Base-by-base conservation (phyloP, 495 filamentous ascomycete species). In the Lichenothelia convexa region DNA sequence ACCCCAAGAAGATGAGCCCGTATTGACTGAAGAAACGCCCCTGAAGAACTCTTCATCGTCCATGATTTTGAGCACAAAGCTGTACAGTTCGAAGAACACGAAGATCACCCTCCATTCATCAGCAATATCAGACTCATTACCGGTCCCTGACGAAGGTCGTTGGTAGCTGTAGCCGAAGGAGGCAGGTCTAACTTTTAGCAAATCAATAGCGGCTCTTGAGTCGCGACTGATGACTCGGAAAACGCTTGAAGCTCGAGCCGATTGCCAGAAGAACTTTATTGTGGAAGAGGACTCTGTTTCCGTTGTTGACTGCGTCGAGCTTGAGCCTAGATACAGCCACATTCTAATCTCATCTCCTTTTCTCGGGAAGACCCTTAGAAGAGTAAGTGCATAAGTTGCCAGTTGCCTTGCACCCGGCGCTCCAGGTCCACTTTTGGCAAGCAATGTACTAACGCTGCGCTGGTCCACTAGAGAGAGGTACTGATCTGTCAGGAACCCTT, bases 51-150 rank as follows among this genome's bases (percentile, higher is more conserved):
- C 78, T 37, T 95, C 86, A 41, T 99, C 89, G 45, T 95, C 91
- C 58, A 81, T 93, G 32, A 93, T 68, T 45, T 85, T 78, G 21
- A 95, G 60, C 4, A 93, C 65, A 50, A 95, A 94, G 9, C 76
- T 81, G 54, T 93, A 99, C 8, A 95, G 68, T 46, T 95, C 89
- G 18, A 99, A 64, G 49, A 95, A 99, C 1, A 95, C 65, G 0
- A 95, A 63, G 22, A 93, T 71, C 1, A 87, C 75, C 11, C 75
- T 74, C 91, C 91, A 95, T 51, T 94, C 80, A 39, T 76, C 70
- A 30, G 76, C 71, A 45, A 8, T 30, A 36, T 5, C 7, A 55
- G 33, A 0, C 35, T 45, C 13, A 41, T 36, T 15, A 41, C 35
- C 8, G 29, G 15, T 15, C 13, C 35, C 30, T 16, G 42, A 42